Evolutionary conservation across 2,329 filamentous ascomycete genomes (phyloP).

Genomic region (Scedosporium apiospermum): DNA sequence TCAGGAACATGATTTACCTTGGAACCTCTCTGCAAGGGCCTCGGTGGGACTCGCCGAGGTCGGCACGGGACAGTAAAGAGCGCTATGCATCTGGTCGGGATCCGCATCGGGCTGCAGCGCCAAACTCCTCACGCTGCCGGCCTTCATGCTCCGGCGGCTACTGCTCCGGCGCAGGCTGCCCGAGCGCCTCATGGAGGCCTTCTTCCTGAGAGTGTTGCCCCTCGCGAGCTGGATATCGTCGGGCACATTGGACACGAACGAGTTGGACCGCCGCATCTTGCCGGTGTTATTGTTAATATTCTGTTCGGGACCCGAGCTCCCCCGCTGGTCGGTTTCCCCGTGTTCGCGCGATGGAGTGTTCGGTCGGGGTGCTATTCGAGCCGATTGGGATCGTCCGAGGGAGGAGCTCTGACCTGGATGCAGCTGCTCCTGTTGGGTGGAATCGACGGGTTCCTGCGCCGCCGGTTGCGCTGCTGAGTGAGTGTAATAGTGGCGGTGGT

Average conservation of each 20-base stretch:
- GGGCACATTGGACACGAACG: constrained; percentile 42
- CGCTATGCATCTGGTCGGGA: constrained; percentile 65
- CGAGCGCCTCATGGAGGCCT: constrained; percentile 63
- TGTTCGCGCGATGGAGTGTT: constrained; percentile 56
- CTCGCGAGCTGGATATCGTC: constrained; percentile 34
- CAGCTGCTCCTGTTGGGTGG: background rate
- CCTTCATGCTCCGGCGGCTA: constrained; percentile 72
- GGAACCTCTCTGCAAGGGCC: constrained; percentile 75
- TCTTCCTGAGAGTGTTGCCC: constrained; percentile 80
- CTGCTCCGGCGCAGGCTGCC: constrained; percentile 68
- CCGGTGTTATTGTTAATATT: constrained; percentile 11
- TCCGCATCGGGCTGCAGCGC: constrained; percentile 60
- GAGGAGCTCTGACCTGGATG: background rate
- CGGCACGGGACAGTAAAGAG: constrained; percentile 82
- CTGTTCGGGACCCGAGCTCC: constrained; percentile 45
- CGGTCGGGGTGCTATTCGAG: background rate
- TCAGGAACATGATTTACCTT: constrained; percentile 47
- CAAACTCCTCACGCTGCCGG: constrained; percentile 78
- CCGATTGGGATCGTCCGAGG: background rate
- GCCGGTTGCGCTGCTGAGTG: background rate
- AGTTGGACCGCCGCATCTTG: constrained; percentile 51
- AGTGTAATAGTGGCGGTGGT: background rate
- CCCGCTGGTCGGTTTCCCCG: constrained; percentile 60
- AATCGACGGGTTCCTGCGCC: background rate
- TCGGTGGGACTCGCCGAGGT: constrained; percentile 84